Evolutionary conservation across 2,329 filamentous ascomycete species (phyloP), one percentile per base, ranked within the genome.

Genomic region (Fusarium avenaceum): DNA sequence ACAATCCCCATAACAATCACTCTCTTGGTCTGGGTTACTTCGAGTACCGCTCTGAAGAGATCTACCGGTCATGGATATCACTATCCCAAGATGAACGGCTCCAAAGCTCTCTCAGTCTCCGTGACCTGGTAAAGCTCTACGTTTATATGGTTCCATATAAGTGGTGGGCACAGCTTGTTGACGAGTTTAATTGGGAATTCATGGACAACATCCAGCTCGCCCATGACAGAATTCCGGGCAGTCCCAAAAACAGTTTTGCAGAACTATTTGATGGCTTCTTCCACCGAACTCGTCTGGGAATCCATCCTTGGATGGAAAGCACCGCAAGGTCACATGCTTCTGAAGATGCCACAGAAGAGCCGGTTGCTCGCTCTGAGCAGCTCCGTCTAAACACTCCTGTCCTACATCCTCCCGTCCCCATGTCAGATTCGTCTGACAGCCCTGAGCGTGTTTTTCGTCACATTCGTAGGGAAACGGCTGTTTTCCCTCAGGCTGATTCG

Each of bases 1-100:
- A 60, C 47, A 71, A 75, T 40, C 73, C 73, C 3, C 67, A 54
- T 7, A 2, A 22, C n/a, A 20, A 17, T 0, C 7, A 20, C 1
- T 56, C 20, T 30, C 58, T 70, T 20, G 53, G 62, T 15, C 8
- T 52, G 3, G 38, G 39, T 10, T 69, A 76, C 44, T 71, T 63
- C 38, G 19, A 53, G 7, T 74, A 63, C 33, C 67, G 72, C 8
- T 73, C 73, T 3, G 65, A 70, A 28, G 74, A 76, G 39, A 53
- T 76, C 7, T 73, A 73, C 17, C 72, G 63, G 4, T 48, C 70
- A 3, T 76, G 73, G 70, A 9, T 40, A 1, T 17, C 44, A n/a
- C 19, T 71, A 6, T n/a, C 7, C 8, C 26, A 9, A 3, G 24
- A 62, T 14, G 15, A 7, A 9, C 19, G 43, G 5, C 48, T 58